These are phyloP conservation scores for Rheum nobile DNA, from an alignment of 148 eudicot species.

Conservation along the genomic window DNA sequence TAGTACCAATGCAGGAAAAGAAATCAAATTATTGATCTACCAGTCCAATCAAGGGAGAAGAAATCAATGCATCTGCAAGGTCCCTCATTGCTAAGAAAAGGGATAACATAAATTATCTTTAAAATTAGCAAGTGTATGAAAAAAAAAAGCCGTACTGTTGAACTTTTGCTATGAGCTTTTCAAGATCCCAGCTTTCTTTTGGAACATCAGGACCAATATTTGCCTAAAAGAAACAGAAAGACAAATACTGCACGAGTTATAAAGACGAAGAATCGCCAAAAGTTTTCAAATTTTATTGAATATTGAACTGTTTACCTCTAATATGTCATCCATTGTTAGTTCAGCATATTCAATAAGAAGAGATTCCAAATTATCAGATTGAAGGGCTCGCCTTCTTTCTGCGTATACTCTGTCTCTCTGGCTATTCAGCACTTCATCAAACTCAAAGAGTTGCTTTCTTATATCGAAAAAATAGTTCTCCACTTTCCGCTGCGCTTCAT, in stretches of 20 bases:
- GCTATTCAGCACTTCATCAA: conserved; percentile 95
- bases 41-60: background rate
- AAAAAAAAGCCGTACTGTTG: conserved; percentile 58
- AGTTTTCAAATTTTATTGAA: background rate
- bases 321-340: conserved; percentile 91
- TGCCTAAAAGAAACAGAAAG: conserved; percentile 46
- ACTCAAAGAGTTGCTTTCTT: conserved; percentile 89
- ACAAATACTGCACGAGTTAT: background rate
- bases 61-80: background rate
- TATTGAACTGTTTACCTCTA: conserved; percentile 48
- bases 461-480: conserved; percentile 98
- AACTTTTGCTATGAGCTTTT: conserved; percentile 79
- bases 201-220: conserved; percentile 87
- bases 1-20: background rate
- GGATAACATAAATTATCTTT: background rate
- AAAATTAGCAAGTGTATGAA: background rate
- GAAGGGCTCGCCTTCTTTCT: conserved; percentile 94
- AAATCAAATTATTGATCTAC: background rate
- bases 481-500: conserved; percentile 99
- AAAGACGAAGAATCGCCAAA: background rate
- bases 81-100: background rate
- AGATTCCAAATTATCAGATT: conserved; percentile 75
- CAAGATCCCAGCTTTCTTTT: conserved; percentile 88
- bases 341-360: conserved; percentile 96
- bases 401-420: conserved; percentile 96